A percentile compares a stretch with the other conserved stretches of the same genome.
These are phyloP conservation scores for Arthrobotrys entomopaga DNA, from an alignment of 2,329 filamentous ascomycete species.

Conservation along the genomic window DNA sequence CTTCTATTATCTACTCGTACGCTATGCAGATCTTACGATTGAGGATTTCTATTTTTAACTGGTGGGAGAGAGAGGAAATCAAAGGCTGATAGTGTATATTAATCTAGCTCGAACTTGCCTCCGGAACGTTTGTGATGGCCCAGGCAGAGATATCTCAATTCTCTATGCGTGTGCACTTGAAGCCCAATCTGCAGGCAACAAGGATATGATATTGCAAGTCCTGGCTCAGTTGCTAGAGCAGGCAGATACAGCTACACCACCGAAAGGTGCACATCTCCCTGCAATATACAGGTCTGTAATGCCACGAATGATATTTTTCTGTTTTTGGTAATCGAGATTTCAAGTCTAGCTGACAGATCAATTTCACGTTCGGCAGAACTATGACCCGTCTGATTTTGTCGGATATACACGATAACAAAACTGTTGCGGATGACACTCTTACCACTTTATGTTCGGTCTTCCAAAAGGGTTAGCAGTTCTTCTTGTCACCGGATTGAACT, in stretches of 20 bases:
- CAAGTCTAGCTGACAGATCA: constrained; percentile 57
- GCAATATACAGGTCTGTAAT: constrained; percentile 73
- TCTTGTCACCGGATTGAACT: background rate
- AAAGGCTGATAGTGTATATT: constrained; percentile 21
- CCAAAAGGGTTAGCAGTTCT: constrained; percentile 31
- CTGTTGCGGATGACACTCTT: constrained; percentile 53
- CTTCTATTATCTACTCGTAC: no score
- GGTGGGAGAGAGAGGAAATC: no score
- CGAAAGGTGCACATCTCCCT: constrained; percentile 69
- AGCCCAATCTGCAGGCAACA: constrained; percentile 74
- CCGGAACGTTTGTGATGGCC: constrained; percentile 68
- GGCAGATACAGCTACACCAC: constrained; percentile 64
- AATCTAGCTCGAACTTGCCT: constrained; percentile 73
- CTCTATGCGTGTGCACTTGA: constrained; percentile 84
- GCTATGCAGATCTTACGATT: no score
- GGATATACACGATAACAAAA: constrained; percentile 62
- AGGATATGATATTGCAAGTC: constrained; percentile 69
- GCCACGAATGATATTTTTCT: constrained; percentile 62
- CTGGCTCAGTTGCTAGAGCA: constrained; percentile 71
- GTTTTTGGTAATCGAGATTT: background rate
- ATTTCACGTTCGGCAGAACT: constrained; percentile 60
- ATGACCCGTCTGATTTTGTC: constrained; percentile 64
- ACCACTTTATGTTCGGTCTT: constrained; percentile 29
- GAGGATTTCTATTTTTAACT: no score
- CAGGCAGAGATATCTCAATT: constrained; percentile 69